These are phyloP conservation scores for Aspergillus mulundensis DNA, from an alignment of 495 filamentous ascomycete genomes.

Conservation along the genomic window DNA sequence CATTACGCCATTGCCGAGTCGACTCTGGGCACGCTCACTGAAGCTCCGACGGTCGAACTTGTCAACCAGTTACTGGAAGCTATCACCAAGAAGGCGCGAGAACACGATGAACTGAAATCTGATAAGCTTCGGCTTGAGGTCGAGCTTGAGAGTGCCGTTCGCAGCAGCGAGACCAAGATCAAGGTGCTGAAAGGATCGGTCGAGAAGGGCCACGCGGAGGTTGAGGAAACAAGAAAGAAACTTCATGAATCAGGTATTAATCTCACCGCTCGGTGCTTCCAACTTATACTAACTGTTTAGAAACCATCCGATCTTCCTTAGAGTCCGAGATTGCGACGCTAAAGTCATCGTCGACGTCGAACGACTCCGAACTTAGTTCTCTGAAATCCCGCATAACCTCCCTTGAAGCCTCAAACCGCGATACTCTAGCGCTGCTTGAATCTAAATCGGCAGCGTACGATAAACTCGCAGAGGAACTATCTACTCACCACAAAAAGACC, in stretches of 20 bases:
- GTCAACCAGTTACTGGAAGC: slow-evolving; percentile 63
- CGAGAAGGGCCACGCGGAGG: slow-evolving; percentile 78
- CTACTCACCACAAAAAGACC: slow-evolving; percentile 81
- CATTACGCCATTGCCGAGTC: slow-evolving; percentile 69
- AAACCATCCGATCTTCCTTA: slow-evolving; percentile 59
- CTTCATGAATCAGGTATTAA: slow-evolving; percentile 73
- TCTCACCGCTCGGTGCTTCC: not conserved
- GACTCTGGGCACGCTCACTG: slow-evolving; percentile 59
- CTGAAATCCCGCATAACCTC: slow-evolving; percentile 76
- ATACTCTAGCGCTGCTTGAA: slow-evolving; percentile 81
- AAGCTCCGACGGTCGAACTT: slow-evolving; percentile 73
- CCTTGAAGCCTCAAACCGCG: slow-evolving; percentile 86
- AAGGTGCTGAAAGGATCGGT: slow-evolving; percentile 73
- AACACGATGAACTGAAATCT: slow-evolving; percentile 71
- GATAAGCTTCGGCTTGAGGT: slow-evolving; percentile 83
- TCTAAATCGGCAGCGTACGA: slow-evolving; percentile 86
- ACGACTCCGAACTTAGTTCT: slow-evolving; percentile 69
- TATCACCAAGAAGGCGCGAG: slow-evolving; percentile 70
- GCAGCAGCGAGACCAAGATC: slow-evolving; percentile 72
- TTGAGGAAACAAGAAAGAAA: slow-evolving; percentile 71
- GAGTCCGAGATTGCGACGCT: slow-evolving; percentile 78
- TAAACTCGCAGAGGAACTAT: slow-evolving; percentile 76
- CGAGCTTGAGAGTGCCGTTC: slow-evolving; percentile 86
- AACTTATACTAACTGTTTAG: slow-evolving; percentile 36
- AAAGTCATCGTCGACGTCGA: slow-evolving; percentile 69